Conservation (phyloP, 169 alveolate species). For the Cyclospora cayetanensis region DNA sequence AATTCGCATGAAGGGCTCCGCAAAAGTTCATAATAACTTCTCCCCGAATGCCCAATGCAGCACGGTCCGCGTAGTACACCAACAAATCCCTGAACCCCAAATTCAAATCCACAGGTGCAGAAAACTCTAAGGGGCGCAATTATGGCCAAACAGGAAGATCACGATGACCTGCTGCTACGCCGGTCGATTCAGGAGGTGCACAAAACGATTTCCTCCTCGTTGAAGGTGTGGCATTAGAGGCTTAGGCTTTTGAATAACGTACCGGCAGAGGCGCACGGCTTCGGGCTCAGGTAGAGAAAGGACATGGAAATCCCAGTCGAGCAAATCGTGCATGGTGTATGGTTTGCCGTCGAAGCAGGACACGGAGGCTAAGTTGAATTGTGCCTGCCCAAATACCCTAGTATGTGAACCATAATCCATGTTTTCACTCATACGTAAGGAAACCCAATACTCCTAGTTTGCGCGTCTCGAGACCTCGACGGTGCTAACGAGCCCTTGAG, state of each 20-base stretch:
- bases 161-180: neutral
- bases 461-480: neutral
- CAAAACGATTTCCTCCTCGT: too few species aligned
- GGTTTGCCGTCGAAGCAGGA: constrained; percentile 15
- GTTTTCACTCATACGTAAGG: too few species aligned
- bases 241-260: neutral
- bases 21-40: constrained; percentile 39
- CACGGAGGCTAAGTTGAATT: constrained; percentile 33
- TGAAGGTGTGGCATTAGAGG: too few species aligned
- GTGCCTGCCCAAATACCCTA: constrained; percentile 25
- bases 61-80: constrained; percentile 22
- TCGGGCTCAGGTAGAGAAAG: neutral
- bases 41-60: constrained; percentile 52
- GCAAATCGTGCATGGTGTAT: constrained; percentile 49
- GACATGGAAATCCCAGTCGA: constrained; percentile 63
- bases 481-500: neutral
- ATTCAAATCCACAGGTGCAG: neutral
- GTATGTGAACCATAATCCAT: neutral
- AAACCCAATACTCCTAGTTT: neutral
- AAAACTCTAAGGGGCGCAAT: neutral
- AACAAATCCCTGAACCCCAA: constrained; percentile 32
- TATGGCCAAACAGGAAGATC: neutral
- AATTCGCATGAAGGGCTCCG: constrained; percentile 40
- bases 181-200: neutral
- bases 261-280: constrained; percentile 56